Evolutionary conservation across 1,139 yeast genomes (phyloP), one percentile per base, ranked within the genome.

Genomic region (Scheffersomyces cryptocercus): DNA sequence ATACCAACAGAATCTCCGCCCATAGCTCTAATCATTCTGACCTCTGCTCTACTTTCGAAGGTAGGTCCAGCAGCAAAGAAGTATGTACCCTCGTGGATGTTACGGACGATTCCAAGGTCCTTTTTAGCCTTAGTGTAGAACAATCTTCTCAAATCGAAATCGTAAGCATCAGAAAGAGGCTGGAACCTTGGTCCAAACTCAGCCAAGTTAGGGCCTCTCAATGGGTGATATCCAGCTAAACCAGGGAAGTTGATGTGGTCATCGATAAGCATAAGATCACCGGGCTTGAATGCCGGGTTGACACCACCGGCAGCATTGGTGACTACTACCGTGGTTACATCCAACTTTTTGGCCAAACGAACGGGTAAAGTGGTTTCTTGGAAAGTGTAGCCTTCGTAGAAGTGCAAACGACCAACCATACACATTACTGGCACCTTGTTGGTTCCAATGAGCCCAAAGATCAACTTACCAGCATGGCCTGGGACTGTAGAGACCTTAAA

Each of bases 1-100:
- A 93, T 93, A 3, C 99, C 99, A 5, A 91, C 98, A 0, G 95
- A 88, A 65, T 93, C 97, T 38, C 90, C 97, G 6, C 98, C 98
- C 37, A 87, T 55, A 9, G 72, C 55, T 49, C 82, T 68, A 38
- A 91, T 72, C 75, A 84, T 76, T 47, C 96, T 74, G n/a, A 86
- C 86, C 65, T 93, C 98, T 0, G 98, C 97, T 54, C 97, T 75
- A 6, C 91, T 81, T 67, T 93, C 99, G 62, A 85, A 93, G 1
- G 97, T 88, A 3, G 99, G 98, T 0, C 99, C 99, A 3, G 95
- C 81, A 4, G 86, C 96, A 64, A 80, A 91, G 39, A 81, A 81
- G 58, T 93, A 93, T 1, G 85, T 81, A 28, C 98, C 99, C 63
- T 93, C 98, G 56, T 88, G 87, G 39, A 93, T 77, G 0, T 65